A percentile compares a stretch with the other conserved stretches of the same genome.
phyloP scores from a whole-genome alignment of 2,329 filamentous ascomycete species.

The Bimuria novae-zelandiae region DNA sequence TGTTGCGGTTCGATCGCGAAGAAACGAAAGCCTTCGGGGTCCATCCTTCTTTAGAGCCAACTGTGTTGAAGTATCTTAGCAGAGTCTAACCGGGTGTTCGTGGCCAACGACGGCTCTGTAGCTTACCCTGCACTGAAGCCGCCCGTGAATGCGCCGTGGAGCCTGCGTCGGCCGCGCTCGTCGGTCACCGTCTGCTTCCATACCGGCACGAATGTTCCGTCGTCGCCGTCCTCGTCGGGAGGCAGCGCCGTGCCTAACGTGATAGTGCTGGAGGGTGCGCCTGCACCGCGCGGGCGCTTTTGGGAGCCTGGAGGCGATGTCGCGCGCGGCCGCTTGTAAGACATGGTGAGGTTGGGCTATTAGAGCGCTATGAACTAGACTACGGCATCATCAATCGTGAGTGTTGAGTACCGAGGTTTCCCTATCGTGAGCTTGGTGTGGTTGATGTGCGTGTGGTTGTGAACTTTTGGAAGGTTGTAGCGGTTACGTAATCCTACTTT shows the following conservation, averaged over 20 bases:
- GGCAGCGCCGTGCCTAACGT: slow-evolving; percentile 77
- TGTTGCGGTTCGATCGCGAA: slow-evolving; percentile 77
- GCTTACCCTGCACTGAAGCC: slow-evolving; percentile 93
- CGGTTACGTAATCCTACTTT: slow-evolving; percentile 4
- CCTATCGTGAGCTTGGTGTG: not conserved
- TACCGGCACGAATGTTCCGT: slow-evolving; percentile 90
- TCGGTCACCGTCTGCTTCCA: slow-evolving; percentile 99
- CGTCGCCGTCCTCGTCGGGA: slow-evolving; percentile 75
- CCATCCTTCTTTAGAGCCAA: slow-evolving; percentile 98
- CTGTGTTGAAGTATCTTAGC: slow-evolving; percentile 90
- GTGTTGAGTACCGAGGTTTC: not conserved
- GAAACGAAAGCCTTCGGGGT: slow-evolving; percentile 90
- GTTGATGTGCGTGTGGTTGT: not conserved
- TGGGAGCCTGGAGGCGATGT: slow-evolving; percentile 53
- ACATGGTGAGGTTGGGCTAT: slow-evolving; percentile 22
- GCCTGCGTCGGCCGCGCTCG: slow-evolving; percentile 83
- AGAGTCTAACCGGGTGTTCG: slow-evolving; percentile 40
- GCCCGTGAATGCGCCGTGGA: slow-evolving; percentile 96
- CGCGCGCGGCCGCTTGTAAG: slow-evolving; percentile 40
- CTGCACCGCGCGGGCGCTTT: slow-evolving; percentile 74
- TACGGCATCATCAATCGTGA: not conserved
- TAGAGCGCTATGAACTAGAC: not conserved
- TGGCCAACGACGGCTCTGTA: slow-evolving; percentile 18
- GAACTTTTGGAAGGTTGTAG: not conserved
- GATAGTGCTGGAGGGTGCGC: slow-evolving; percentile 42